Conservation (phyloP, 345 rosid species). For the Linum tenue region DNA sequence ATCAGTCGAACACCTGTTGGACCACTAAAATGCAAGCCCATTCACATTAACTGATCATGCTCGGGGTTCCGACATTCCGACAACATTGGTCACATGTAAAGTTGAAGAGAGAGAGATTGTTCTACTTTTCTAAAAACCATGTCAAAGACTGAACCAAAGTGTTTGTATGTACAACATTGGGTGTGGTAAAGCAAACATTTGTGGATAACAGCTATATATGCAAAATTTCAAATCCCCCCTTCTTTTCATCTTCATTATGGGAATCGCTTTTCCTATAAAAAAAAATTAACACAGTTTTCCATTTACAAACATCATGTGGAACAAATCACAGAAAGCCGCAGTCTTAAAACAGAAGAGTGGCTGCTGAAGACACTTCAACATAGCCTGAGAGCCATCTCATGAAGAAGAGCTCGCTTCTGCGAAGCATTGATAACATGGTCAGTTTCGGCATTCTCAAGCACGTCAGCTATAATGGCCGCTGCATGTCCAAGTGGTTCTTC, state of each 20-base stretch:
- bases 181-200: too few relatives aligned
- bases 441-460: slow-evolving; percentile 86
- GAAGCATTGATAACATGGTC: slow-evolving; percentile 67
- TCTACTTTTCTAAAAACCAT: too few relatives aligned
- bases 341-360: not conserved
- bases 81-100: too few relatives aligned
- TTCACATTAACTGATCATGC: too few relatives aligned
- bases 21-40: too few relatives aligned
- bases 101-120: too few relatives aligned
- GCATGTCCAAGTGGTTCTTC: slow-evolving; percentile 99
- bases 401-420: slow-evolving; percentile 90
- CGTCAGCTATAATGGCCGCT: slow-evolving; percentile 80
- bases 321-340: not conserved
- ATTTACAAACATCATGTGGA: not conserved
- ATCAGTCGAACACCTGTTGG: too few relatives aligned
- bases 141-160: too few relatives aligned
- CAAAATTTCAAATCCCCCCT: too few relatives aligned
- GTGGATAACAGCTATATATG: too few relatives aligned
- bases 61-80: too few relatives aligned
- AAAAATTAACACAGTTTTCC: not conserved
- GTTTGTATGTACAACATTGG: too few relatives aligned
- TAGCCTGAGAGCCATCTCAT: slow-evolving; percentile 90
- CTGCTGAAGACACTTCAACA: slow-evolving; percentile 18
- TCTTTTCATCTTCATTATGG: not conserved
- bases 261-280: not conserved